Conservation (phyloP, 768 basidiomycete species). For the Russula earlei region DNA sequence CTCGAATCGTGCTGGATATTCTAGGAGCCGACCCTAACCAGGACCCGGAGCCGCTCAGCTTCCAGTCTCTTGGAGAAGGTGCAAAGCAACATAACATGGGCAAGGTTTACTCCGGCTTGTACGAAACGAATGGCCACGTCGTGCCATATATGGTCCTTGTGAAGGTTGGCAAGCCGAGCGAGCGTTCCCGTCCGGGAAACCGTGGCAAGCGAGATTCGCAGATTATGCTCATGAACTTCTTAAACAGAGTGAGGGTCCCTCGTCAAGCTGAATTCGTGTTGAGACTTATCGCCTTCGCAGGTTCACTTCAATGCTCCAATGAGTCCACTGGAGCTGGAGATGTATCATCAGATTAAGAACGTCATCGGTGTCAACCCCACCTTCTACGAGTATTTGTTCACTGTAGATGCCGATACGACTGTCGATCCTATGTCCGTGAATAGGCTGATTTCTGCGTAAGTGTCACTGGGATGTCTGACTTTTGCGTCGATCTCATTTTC, state of each 20-base stretch:
- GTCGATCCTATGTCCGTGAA: conserved; percentile 84
- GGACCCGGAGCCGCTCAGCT: conserved; percentile 92
- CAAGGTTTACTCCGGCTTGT: conserved; percentile 93
- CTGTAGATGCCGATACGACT: conserved; percentile 91
- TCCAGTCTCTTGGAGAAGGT: conserved; percentile 89
- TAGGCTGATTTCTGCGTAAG: conserved; percentile 86
- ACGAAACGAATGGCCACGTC: conserved; percentile 90
- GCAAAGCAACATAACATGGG: conserved; percentile 97
- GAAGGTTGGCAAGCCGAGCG: conserved; percentile 93
- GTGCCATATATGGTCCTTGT: conserved; percentile 89
- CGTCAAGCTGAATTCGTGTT: neutral
- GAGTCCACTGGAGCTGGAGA: conserved; percentile 95
- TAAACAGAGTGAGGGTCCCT: conserved; percentile 68
- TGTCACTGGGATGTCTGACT: conserved; percentile 18
- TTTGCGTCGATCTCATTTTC: neutral
- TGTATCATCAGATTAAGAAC: conserved; percentile 99
- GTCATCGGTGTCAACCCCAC: conserved; percentile 98
- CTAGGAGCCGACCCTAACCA: conserved; percentile 88
- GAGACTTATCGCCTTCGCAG: conserved; percentile 29
- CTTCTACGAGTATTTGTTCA: conserved; percentile 95
- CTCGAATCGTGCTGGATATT: conserved; percentile 93
- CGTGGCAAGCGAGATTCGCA: conserved; percentile 98
- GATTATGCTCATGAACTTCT: conserved; percentile 92
- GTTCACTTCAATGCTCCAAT: conserved; percentile 96
- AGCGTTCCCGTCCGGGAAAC: conserved; percentile 89